Base-by-base conservation (phyloP, 169 alveolate genomes). In the Sarcocystis neurona region DNA sequence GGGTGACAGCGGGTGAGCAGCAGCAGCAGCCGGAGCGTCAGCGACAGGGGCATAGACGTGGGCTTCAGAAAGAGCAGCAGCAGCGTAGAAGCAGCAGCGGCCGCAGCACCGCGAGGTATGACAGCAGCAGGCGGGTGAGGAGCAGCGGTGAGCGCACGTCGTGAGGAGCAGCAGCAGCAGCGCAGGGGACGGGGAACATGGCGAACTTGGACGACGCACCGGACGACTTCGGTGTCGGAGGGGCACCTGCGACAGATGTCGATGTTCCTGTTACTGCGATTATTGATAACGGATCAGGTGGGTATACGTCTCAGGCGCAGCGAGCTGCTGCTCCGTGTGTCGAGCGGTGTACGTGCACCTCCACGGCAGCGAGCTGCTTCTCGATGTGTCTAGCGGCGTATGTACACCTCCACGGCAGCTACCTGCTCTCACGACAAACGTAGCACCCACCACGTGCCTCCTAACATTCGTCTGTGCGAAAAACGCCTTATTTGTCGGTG, bases 271-370 rank as follows among this genome's bases (percentile, higher is more conserved):
- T n/a, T n/a, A 43, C 77, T n/a, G 75, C 44, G n/a, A 79, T 79
- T 32, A 79, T 79, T 8, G 87, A 79, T 43, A 79, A 79, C 75
- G 87, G 87, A n/a, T 79, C 87, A 6, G 87, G 87, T 79, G 10
- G 12, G 82, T 37, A 5, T 72, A 12, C 48, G 4, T 30, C 27
- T 37, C 8, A 12, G 10, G 30, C 5, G 82, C 53, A 8, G 12
- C 48, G 41, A 34, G 30, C 53, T 72, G 6, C n/a, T 30, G 48
- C 8, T 5, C n/a, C 10, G 53, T 23, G 18, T 37, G 30, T 37
- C 12, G 44, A 39, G 6, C n/a, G 30, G 63, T 53, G 63, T 53
- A 20, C 20, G 63, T 10, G 20, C 20, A 20, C 30, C 63, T 20
- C 20, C 10, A 53, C 10, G 10, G 10, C 63, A 53, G 63, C 10